These are phyloP conservation scores for Artomyces pyxidatus DNA, from an alignment of 768 basidiomycete genomes.

Conservation along the genomic window DNA sequence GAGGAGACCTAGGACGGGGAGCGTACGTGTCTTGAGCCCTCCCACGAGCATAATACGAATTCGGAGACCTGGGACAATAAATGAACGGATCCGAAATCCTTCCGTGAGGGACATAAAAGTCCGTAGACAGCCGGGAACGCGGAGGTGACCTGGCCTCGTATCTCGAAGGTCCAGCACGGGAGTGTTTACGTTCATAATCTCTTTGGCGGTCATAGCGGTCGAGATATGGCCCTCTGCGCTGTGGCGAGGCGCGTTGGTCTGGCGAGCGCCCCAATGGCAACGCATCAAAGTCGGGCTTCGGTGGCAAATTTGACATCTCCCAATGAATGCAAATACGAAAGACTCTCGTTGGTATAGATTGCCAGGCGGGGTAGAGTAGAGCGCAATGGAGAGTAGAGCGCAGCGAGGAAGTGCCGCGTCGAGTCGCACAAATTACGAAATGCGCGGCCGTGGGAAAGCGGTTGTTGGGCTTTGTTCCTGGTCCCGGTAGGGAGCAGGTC, in stretches of 20 bases:
- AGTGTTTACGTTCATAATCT: neutral
- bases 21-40: too few relatives aligned
- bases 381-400: neutral
- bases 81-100: neutral
- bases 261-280: slow-evolving; percentile 17
- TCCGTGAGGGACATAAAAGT: neutral
- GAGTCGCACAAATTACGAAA: neutral
- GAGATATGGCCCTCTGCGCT: slow-evolving; percentile 8
- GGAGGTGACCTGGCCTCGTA: neutral
- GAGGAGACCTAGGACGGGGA: too few relatives aligned
- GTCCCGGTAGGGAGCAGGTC: too few relatives aligned
- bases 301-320: slow-evolving; percentile 24
- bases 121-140: neutral
- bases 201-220: slow-evolving; percentile 4
- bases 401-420: too few relatives aligned
- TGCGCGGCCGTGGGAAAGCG: slow-evolving; percentile 1
- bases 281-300: slow-evolving; percentile 25
- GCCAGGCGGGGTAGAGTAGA: neutral
- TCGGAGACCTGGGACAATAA: neutral
- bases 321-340: neutral
- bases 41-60: neutral
- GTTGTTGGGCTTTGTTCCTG: slow-evolving; percentile 19
- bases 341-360: neutral
- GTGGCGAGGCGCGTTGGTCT: slow-evolving; percentile 15
- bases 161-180: neutral